phyloP scores from a whole-genome alignment of 805 yeast genomes.

The Yamadazyma takamatsuzukensis region DNA sequence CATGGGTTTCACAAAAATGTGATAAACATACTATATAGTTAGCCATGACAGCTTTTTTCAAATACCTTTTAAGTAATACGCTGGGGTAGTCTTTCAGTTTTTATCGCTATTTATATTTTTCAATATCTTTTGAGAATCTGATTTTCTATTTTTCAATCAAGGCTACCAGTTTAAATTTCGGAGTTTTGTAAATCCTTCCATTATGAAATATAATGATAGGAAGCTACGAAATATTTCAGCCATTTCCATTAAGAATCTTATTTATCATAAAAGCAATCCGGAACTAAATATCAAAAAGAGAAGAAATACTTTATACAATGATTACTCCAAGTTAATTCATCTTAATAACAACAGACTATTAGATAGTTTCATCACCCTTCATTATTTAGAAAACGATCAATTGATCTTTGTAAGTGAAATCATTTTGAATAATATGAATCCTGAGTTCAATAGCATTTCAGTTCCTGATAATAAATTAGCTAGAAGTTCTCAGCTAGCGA shows the following conservation, averaged over 20 bases:
- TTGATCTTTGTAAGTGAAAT: constrained; percentile 34
- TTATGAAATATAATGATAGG: constrained; percentile 9
- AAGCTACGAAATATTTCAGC: constrained; percentile 11
- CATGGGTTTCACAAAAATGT: constrained; percentile 78
- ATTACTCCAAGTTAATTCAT: constrained; percentile 8
- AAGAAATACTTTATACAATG: constrained; percentile 3
- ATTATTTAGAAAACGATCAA: constrained; percentile 10
- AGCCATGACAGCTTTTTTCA: constrained; percentile 16
- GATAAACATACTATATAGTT: constrained; percentile 54
- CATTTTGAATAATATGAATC: constrained; percentile 16
- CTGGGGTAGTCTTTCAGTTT: no score
- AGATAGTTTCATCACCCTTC: constrained; percentile 26
- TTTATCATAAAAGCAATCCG: no score
- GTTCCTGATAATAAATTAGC: constrained; percentile 16
- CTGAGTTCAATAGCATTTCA: constrained; percentile 24
- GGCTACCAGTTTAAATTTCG: no score
- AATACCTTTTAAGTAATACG: no score
- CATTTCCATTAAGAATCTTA: constrained; percentile 3
- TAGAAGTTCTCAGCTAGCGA: constrained; percentile 9
- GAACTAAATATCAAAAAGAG: constrained; percentile 1
- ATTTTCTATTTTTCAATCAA: no score
- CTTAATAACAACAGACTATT: constrained; percentile 15
- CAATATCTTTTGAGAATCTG: background rate
- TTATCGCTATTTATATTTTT: no score
- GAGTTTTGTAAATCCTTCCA: background rate